Base-by-base conservation (phyloP, 73 alveolate genomes). In the Blepharisma japonicum region DNA sequence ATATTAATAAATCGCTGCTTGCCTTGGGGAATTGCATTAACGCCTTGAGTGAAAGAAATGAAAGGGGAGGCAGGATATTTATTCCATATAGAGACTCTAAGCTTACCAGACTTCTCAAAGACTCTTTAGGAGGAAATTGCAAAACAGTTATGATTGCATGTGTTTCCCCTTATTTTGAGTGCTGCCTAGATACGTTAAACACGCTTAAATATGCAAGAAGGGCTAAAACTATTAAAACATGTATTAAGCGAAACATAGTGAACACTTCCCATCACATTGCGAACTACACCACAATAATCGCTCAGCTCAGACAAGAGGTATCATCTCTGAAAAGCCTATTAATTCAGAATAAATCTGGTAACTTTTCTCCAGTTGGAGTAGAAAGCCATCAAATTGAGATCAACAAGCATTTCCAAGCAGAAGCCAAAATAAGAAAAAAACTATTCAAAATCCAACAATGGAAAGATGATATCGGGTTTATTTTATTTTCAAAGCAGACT, bases 91-190 rank as follows among this genome's bases (percentile, higher is more conserved):
- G 99, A 80, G 99, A 96, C 85, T 92, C 98, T 38, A 95, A 97
- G 81, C 95, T 97, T 21, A 97, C 99, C 1, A 83, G 99, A 83
- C 82, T 97, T 27, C 90, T 97, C 21, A 82, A 97, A 83, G 99
- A 97, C 85, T 92, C 98, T 50, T 81, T 97, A 39, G 99, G 99
- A 46, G 99, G 99, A 14, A 97, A 95, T 82, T 96, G 98, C 38
- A 91, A 99, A 76, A 97, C 99, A 27, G 99, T 97, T 18, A 97
- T 97, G 99, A 97, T 97, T 23, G 97, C 99, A 5, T 94, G 96
- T 81, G 90, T 95, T 32, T 77, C 97, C 8, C 99, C 99, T 39
- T 61, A 94, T 25, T 79, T 84, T 42, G 79, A 79, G 53, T 54
- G 94, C 78, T 95, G 83, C 83, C 99, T 95, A 83, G 99, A 97